These are phyloP conservation scores for Sicyos edulis DNA, from an alignment of 306 rosid species.

Conservation along the genomic window DNA sequence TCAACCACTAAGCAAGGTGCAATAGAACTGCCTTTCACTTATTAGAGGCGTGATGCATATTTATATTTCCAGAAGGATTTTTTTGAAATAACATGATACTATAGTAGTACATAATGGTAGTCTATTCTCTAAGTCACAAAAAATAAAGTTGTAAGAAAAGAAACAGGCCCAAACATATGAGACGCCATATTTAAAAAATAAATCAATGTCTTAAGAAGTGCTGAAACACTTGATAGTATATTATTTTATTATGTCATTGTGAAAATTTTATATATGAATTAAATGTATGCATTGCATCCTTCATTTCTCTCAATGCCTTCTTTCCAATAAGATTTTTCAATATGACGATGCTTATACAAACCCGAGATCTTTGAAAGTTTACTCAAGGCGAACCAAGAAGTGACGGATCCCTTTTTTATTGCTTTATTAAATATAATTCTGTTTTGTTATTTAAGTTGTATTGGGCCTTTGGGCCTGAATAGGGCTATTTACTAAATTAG, in stretches of 20 bases:
- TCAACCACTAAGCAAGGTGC: conserved; percentile 84
- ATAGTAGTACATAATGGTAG: neutral
- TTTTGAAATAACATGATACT: neutral
- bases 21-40: conserved; percentile 9
- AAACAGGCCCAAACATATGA: neutral
- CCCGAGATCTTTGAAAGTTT: too few relatives aligned
- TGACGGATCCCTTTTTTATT: too few relatives aligned
- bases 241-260: neutral
- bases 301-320: neutral
- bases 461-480: too few relatives aligned
- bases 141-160: neutral
- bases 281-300: neutral
- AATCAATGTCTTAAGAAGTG: neutral
- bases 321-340: neutral
- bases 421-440: too few relatives aligned
- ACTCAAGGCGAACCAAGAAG: too few relatives aligned
- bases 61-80: too few relatives aligned
- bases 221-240: neutral
- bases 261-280: too few relatives aligned
- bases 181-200: neutral
- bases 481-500: too few relatives aligned
- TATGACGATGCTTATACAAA: too few relatives aligned
- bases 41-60: neutral
- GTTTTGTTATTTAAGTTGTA: too few relatives aligned
- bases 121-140: neutral